phyloP scores from a whole-genome alignment of 331 rosid species.

The Stylosanthes scabra region DNA sequence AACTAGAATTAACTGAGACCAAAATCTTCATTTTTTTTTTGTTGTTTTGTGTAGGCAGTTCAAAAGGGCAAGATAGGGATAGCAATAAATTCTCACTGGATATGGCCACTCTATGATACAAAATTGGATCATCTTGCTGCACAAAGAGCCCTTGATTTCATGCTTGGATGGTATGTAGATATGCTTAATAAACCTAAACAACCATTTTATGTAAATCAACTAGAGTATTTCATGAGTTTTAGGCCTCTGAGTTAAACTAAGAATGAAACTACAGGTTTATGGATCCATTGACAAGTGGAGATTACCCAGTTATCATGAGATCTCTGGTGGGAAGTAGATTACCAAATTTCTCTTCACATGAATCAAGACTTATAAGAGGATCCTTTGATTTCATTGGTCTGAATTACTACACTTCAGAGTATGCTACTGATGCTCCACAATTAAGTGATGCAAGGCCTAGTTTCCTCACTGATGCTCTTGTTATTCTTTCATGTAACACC shows the following conservation, averaged over 20 bases:
- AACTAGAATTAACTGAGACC: not conserved
- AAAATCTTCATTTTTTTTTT: not conserved
- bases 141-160: conserved; percentile 37
- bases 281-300: conserved; percentile 42
- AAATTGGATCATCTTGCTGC: conserved; percentile 16
- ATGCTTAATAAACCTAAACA: too few relatives aligned
- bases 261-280: conserved; percentile 23
- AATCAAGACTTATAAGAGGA: conserved; percentile 1
- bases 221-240: too few relatives aligned
- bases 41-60: not conserved
- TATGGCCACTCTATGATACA: conserved; percentile 12
- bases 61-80: conserved; percentile 36
- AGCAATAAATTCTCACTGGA: not conserved
- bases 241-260: not conserved
- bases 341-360: conserved; percentile 24
- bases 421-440: conserved; percentile 24
- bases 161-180: conserved; percentile 34
- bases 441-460: conserved; percentile 14
- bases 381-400: conserved; percentile 40
- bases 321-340: conserved; percentile 36
- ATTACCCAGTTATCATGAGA: conserved; percentile 34
- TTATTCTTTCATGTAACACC: not conserved
- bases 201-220: too few relatives aligned
- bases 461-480: conserved; percentile 29
- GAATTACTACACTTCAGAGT: conserved; percentile 36